Evolutionary conservation across 2,329 filamentous ascomycete species (phyloP), one percentile per base, ranked within the genome.

Genomic region (Trichoderma pleuroti): DNA sequence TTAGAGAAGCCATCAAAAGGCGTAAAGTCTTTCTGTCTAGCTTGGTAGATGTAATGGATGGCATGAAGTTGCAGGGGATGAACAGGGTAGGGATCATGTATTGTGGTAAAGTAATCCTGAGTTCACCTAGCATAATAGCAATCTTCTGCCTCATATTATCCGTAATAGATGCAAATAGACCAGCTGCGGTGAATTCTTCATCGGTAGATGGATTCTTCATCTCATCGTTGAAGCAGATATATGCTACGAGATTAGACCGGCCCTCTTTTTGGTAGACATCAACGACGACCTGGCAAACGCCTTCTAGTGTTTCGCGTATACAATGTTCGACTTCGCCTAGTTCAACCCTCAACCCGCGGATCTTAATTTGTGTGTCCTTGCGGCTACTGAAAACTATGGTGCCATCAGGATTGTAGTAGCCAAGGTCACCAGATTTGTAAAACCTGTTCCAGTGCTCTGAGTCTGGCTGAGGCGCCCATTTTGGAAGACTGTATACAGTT

Each of bases 291-390:
- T 72, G 67, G 8, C 54, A 28, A n/a, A 42, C 28, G 4, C 56
- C 70, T 3, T 18, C 6, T 11, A 71, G 14, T 18, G 39, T 54
- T 4, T 42, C 52, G 6, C 10, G 21, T 21, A 73, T 34, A 18
- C 74, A 36, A 24, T 72, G 65, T 26, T 76, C 74, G 21, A 76
- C 59, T 34, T 75, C 74, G 2, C 64, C 72, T 11, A 86, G 78
- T 77, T 85, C 88, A 65, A 87, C 80, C 65, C 86, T 77, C 70
- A 83, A 87, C 26, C 88, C 89, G 24, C 83, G 81, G 11, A 89
- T 76, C 76, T 89, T 89, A 59, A 88, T 82, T 75, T 88, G 86
- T 0, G 82, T 82, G 72, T 89, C 86, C 73, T 86, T 86, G 21
- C 87, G 80, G 56, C 85, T 86, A 54, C 85, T 75, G 66, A 82